These are phyloP conservation scores for Liriodendron chinense DNA, from an alignment of 164 flowering plant genomes.

Conservation along the genomic window DNA sequence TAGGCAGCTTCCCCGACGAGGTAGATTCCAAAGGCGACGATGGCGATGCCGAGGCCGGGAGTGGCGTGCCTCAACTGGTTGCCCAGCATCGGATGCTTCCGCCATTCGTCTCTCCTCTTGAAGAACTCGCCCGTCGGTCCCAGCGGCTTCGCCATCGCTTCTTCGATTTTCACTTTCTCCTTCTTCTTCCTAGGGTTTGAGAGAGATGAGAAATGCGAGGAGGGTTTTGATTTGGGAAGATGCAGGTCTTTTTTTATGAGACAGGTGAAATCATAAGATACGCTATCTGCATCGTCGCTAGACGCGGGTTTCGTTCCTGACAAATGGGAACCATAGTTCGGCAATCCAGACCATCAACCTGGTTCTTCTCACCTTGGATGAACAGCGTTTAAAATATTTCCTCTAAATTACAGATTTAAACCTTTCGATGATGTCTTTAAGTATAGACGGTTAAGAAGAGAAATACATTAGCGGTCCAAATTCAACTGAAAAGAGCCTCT, in stretches of 20 bases:
- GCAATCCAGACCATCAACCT: too few species aligned
- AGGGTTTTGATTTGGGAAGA: neutral
- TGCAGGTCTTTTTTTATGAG: neutral
- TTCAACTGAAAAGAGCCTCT: too few species aligned
- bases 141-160: constrained; percentile 18
- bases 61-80: constrained; percentile 19
- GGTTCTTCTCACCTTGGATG: too few species aligned
- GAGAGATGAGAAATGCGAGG: neutral
- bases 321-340: too few species aligned
- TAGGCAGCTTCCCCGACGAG: constrained; percentile 22
- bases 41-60: constrained; percentile 24
- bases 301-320: too few species aligned
- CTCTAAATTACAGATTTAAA: too few species aligned
- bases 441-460: too few species aligned
- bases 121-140: constrained; percentile 23
- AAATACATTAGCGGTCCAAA: too few species aligned
- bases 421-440: too few species aligned
- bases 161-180: neutral
- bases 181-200: neutral
- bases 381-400: too few species aligned
- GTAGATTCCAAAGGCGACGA: constrained; percentile 23
- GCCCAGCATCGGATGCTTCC: constrained; percentile 21
- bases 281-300: too few species aligned
- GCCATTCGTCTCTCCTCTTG: constrained; percentile 23
- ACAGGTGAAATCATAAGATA: neutral